phyloP scores from a whole-genome alignment of 2,329 filamentous ascomycete genomes.

The Myriangium duriaei region DNA sequence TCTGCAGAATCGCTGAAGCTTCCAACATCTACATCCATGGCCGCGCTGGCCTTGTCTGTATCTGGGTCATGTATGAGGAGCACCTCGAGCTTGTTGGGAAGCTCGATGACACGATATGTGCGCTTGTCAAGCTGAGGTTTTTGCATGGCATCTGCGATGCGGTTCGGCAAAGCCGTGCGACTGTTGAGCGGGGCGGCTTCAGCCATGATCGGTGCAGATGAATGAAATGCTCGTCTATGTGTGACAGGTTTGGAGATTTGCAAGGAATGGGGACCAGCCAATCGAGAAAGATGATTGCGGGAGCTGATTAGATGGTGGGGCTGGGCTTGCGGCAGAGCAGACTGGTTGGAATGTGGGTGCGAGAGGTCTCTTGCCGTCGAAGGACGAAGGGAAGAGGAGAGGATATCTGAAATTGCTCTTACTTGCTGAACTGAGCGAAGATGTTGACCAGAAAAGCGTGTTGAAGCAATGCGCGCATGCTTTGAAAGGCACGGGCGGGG shows the following conservation, averaged over 20 bases:
- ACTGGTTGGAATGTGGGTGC: constrained; percentile 3
- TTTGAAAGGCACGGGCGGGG: background rate
- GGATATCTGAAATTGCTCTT: constrained; percentile 3
- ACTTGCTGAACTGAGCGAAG: constrained; percentile 4
- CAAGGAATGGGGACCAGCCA: too few relatives aligned
- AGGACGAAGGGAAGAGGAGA: background rate
- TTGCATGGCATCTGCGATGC: constrained; percentile 56
- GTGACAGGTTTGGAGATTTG: too few relatives aligned
- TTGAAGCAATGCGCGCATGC: constrained; percentile 8
- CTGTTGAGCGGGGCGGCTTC: constrained; percentile 8
- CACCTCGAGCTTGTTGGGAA: constrained; percentile 79
- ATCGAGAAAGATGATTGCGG: background rate
- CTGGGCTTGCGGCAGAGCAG: background rate
- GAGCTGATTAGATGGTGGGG: background rate
- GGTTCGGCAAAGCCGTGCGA: constrained; percentile 19
- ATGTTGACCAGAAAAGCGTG: constrained; percentile 4
- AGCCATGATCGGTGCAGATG: constrained; percentile 4
- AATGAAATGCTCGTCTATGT: background rate
- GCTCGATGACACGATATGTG: constrained; percentile 71
- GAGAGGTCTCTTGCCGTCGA: constrained; percentile 1
- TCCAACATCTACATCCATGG: constrained; percentile 90
- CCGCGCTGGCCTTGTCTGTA: constrained; percentile 92
- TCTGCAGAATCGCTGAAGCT: constrained; percentile 86
- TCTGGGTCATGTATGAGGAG: constrained; percentile 86
- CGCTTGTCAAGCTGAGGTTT: constrained; percentile 77